Evolutionary conservation across 352 stramenopile genomes (phyloP).

Genomic region (Globisporangium polare): DNA sequence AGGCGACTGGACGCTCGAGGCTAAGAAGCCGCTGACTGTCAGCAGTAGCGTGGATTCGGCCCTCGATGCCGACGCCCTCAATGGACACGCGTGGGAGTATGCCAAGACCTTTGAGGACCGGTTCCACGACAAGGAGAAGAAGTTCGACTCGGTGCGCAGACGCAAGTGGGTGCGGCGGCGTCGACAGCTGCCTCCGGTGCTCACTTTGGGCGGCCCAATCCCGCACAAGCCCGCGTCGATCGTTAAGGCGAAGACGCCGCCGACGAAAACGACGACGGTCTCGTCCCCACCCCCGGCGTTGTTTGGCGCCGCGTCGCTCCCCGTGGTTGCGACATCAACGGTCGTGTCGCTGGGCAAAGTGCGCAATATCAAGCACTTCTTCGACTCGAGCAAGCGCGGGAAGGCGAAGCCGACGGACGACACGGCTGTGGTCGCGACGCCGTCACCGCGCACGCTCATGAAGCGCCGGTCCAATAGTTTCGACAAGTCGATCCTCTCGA

Average conservation of each 20-base stretch:
- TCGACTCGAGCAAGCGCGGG: constrained; percentile 17
- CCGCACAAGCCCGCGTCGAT: background rate
- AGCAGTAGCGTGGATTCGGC: constrained; percentile 15
- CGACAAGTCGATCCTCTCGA: constrained; percentile 31
- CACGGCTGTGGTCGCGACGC: constrained; percentile 12
- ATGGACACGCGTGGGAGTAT: constrained; percentile 43
- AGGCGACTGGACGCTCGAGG: constrained; percentile 63
- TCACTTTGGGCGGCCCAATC: constrained; percentile 13
- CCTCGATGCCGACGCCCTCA: constrained; percentile 15
- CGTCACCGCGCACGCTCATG: constrained; percentile 20
- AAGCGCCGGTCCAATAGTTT: constrained; percentile 43
- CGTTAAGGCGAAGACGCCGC: background rate
- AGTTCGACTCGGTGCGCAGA: constrained; percentile 66
- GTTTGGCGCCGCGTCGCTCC: constrained; percentile 19
- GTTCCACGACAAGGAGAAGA: constrained; percentile 74
- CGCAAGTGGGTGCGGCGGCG: constrained; percentile 62
- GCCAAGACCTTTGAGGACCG: constrained; percentile 64
- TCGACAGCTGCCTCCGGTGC: constrained; percentile 49
- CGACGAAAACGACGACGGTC: background rate
- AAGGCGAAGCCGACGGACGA: constrained; percentile 27
- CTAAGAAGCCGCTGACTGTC: constrained; percentile 17
- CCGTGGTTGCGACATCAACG: constrained; percentile 11
- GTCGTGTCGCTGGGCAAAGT: constrained; percentile 27
- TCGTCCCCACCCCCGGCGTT: constrained; percentile 11
- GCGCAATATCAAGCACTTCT: constrained; percentile 36